A percentile compares a stretch with the other conserved stretches of the same genome.
Conservation (phyloP, 257 asterid genomes). For the Agastache rugosa region DNA sequence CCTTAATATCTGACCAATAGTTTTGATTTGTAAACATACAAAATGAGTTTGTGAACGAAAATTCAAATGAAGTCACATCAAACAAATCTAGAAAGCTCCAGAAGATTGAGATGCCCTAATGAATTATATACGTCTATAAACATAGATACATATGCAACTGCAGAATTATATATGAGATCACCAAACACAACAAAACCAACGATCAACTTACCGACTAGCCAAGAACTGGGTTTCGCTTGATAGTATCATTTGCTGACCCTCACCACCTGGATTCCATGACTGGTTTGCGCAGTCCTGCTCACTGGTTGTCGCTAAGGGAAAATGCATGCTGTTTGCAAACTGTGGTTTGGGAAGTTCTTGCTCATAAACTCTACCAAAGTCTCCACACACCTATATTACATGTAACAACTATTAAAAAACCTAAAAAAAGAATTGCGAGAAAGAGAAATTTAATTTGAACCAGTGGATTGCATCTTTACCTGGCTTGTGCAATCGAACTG, state of each 20-base stretch:
- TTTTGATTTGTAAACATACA: too few species aligned
- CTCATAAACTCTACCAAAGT: constrained; percentile 34
- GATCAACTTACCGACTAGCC: constrained; percentile 52
- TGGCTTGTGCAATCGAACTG: constrained; percentile 65
- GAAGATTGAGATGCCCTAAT: too few species aligned
- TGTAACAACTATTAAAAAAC: neutral
- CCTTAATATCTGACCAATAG: too few species aligned
- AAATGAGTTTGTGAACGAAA: too few species aligned
- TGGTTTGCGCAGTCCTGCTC: constrained; percentile 57
- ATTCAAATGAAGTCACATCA: too few species aligned
- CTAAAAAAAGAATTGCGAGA: neutral
- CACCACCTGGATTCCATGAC: constrained; percentile 59
- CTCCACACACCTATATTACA: constrained; percentile 30
- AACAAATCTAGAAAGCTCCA: too few species aligned
- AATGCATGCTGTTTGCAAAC: constrained; percentile 54
- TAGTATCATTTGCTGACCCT: constrained; percentile 57
- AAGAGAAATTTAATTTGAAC: constrained; percentile 1
- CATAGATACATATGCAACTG: neutral
- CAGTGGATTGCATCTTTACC: constrained; percentile 43
- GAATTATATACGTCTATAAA: too few species aligned
- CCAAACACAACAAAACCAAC: neutral
- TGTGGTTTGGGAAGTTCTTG: constrained; percentile 43
- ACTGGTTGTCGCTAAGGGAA: constrained; percentile 48
- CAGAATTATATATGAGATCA: neutral
- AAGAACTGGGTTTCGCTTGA: constrained; percentile 58